Conservation (phyloP, 192 early-diverging fungal genomes). For the Glomus cerebriforme region DNA sequence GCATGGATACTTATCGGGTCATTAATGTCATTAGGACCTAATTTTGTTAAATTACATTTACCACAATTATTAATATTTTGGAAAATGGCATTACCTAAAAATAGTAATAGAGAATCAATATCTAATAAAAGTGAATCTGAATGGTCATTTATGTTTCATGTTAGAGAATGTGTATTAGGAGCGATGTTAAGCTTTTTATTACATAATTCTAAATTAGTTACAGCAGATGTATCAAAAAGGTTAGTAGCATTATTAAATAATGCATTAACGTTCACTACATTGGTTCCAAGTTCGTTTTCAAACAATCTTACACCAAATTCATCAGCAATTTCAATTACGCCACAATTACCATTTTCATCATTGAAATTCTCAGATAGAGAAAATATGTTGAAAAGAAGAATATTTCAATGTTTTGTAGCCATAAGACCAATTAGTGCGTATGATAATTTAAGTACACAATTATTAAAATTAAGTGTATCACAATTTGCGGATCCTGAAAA, state of each 20-base stretch:
- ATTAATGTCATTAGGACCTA: conserved; percentile 76
- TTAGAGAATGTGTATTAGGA: conserved; percentile 66
- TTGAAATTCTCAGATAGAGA: conserved; percentile 58
- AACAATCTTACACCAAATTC: conserved; percentile 39
- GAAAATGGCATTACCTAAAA: conserved; percentile 79
- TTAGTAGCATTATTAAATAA: conserved; percentile 75
- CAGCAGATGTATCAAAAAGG: conserved; percentile 77
- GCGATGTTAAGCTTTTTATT: conserved; percentile 73
- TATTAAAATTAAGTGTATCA: conserved; percentile 49
- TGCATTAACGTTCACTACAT: conserved; percentile 60
- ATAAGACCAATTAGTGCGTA: conserved; percentile 57
- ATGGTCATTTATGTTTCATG: conserved; percentile 60
- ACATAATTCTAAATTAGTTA: conserved; percentile 66
- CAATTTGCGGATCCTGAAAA: conserved; percentile 59
- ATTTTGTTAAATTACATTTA: conserved; percentile 78
- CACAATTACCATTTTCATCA: conserved; percentile 41
- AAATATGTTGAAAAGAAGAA: conserved; percentile 59
- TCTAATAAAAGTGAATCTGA: conserved; percentile 61
- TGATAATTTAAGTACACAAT: conserved; percentile 49
- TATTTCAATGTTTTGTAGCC: conserved; percentile 73
- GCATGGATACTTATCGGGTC: conserved; percentile 79
- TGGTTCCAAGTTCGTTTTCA: conserved; percentile 53
- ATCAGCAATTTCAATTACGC: conserved; percentile 31
- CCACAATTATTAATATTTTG: conserved; percentile 77
- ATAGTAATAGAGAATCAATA: conserved; percentile 60